phyloP scores from a whole-genome alignment of 2,329 filamentous ascomycete genomes.

The Apiospora sp. region DNA sequence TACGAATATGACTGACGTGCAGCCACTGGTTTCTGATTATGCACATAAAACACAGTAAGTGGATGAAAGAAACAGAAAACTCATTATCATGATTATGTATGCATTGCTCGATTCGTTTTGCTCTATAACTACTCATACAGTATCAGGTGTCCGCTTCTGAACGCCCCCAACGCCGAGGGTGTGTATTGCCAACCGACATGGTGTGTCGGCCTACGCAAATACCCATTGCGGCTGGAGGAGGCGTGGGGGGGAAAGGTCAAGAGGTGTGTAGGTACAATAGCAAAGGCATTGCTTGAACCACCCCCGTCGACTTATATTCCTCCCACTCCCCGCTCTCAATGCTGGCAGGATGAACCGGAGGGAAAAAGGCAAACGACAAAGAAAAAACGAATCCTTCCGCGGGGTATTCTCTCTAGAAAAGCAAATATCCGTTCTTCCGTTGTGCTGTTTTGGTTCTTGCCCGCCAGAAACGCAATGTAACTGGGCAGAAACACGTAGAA shows the following conservation, averaged over 20 bases:
- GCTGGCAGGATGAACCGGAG: background rate
- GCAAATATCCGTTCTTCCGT: conserved; percentile 16
- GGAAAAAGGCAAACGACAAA: conserved; percentile 23
- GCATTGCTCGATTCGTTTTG: background rate
- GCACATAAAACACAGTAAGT: background rate
- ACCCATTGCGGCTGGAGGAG: conserved; percentile 26
- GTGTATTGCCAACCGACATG: background rate
- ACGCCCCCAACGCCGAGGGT: background rate
- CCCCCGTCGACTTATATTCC: background rate
- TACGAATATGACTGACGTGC: background rate
- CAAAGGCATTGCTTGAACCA: background rate
- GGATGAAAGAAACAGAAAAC: background rate
- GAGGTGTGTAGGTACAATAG: background rate
- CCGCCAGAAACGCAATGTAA: background rate
- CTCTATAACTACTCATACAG: conserved; percentile 10
- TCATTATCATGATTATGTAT: background rate
- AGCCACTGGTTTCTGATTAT: background rate
- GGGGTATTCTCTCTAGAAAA: conserved; percentile 28
- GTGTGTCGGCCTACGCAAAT: conserved; percentile 7
- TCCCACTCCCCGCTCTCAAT: conserved; percentile 7
- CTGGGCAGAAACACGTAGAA: background rate
- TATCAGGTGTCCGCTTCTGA: background rate
- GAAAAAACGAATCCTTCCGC: conserved; percentile 31
- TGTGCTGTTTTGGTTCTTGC: background rate
- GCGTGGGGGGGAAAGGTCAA: background rate